Conservation (phyloP, 2,329 filamentous ascomycete species). For the Cladosporium phlei region DNA sequence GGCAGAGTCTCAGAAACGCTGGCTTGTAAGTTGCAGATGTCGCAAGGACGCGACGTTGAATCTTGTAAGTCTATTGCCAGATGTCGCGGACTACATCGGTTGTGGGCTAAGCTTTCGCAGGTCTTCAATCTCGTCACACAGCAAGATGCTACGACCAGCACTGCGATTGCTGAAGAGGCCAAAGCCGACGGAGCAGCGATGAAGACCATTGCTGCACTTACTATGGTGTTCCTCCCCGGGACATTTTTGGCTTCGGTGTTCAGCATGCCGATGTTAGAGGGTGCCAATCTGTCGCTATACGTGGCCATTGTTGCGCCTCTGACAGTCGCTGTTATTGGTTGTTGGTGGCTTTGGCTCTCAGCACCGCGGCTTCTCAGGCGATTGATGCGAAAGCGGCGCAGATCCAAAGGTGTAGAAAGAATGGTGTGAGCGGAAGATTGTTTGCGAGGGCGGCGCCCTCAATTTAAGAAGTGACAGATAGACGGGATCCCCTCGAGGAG, state of each 20-base stretch:
- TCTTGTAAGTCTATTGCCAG: neutral
- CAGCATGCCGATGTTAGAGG: conserved; percentile 14
- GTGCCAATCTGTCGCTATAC: conserved; percentile 4
- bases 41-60: conserved; percentile 4
- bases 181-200: conserved; percentile 13
- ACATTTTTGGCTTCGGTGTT: conserved; percentile 17
- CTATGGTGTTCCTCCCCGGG: conserved; percentile 16
- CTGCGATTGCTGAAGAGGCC: neutral
- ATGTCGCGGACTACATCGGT: neutral
- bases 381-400: no score
- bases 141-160: conserved; percentile 4
- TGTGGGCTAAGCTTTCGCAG: neutral
- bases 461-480: no score
- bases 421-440: no score
- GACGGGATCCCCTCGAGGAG: no score
- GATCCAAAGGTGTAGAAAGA: no score
- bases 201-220: conserved; percentile 16
- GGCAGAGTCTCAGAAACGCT: neutral
- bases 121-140: conserved; percentile 7
- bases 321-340: neutral
- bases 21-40: neutral
- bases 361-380: no score
- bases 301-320: neutral
- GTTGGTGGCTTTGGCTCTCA: neutral
- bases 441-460: no score